A percentile compares a stretch with the other conserved stretches of the same genome.
phyloP scores from a whole-genome alignment of 306 rosid species.

The Vigna nakashimae region DNA sequence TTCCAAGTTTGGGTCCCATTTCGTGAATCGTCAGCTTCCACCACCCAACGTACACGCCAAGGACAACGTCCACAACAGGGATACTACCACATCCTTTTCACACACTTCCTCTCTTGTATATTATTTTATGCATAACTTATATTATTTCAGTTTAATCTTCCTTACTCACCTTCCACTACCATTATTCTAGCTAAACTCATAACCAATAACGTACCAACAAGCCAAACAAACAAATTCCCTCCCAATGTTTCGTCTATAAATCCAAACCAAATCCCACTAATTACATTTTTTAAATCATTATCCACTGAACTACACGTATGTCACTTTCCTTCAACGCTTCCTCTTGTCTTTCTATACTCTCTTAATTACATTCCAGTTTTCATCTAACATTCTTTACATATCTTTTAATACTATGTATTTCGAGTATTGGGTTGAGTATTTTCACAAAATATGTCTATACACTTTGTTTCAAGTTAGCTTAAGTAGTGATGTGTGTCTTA shows the following conservation, averaged over 20 bases:
- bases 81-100: slow-evolving; percentile 46
- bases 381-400: background rate
- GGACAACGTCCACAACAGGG: slow-evolving; percentile 49
- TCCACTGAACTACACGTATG: slow-evolving; percentile 52
- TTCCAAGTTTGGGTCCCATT: slow-evolving; percentile 43
- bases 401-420: background rate
- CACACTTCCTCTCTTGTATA: slow-evolving; percentile 16
- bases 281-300: slow-evolving; percentile 34
- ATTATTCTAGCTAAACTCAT: slow-evolving; percentile 48
- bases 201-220: slow-evolving; percentile 16
- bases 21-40: slow-evolving; percentile 54
- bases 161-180: slow-evolving; percentile 50
- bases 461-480: too few relatives aligned
- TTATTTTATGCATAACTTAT: slow-evolving; percentile 27
- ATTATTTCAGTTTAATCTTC: slow-evolving; percentile 24
- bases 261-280: slow-evolving; percentile 80
- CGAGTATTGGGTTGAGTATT: too few relatives aligned
- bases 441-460: too few relatives aligned
- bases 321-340: slow-evolving; percentile 40
- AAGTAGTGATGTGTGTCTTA: too few relatives aligned
- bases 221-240: slow-evolving; percentile 24
- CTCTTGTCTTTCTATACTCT: slow-evolving; percentile 3
- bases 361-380: background rate
- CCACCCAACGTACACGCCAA: slow-evolving; percentile 74
- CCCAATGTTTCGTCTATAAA: slow-evolving; percentile 46